These are phyloP conservation scores for Myrica gale DNA, from an alignment of 306 rosid genomes.

Conservation along the genomic window DNA sequence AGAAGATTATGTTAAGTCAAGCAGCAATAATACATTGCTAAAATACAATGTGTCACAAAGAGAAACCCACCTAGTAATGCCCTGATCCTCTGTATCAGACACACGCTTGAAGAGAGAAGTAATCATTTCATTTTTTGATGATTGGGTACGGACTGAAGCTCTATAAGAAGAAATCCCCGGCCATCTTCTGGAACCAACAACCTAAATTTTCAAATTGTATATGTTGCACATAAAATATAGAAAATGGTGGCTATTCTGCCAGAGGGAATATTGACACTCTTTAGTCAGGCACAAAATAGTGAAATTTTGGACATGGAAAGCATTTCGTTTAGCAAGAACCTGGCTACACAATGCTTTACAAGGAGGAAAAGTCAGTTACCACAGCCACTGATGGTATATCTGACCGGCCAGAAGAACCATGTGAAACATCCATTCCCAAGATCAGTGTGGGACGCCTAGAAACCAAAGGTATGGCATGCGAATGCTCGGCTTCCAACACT, in stretches of 20 bases:
- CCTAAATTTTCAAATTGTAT: too few relatives aligned
- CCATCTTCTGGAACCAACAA: conserved; percentile 88
- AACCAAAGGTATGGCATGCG: conserved; percentile 70
- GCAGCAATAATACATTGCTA: too few relatives aligned
- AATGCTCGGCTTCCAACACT: conserved; percentile 52
- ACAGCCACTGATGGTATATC: conserved; percentile 91
- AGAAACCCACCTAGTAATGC: conserved; percentile 63
- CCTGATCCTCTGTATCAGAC: conserved; percentile 69
- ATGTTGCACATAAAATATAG: too few relatives aligned
- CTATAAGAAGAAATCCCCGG: conserved; percentile 82
- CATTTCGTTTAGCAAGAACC: too few relatives aligned
- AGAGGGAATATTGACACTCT: too few relatives aligned
- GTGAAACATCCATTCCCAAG: conserved; percentile 95
- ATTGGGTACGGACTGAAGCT: conserved; percentile 84
- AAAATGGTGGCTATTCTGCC: too few relatives aligned
- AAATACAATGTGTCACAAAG: neutral
- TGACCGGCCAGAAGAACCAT: conserved; percentile 88
- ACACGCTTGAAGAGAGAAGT: conserved; percentile 67
- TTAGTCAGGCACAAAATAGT: too few relatives aligned
- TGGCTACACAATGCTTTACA: too few relatives aligned
- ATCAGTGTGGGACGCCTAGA: conserved; percentile 76
- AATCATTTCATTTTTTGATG: conserved; percentile 85
- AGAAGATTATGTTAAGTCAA: too few relatives aligned
- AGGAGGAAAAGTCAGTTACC: conserved; percentile 35
- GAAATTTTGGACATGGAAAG: too few relatives aligned